Percentiles rank a stretch among this genome's conserved stretches.
These are phyloP conservation scores for Cryptosporidium meleagridis DNA, from an alignment of 169 alveolate species.

Conservation along the genomic window DNA sequence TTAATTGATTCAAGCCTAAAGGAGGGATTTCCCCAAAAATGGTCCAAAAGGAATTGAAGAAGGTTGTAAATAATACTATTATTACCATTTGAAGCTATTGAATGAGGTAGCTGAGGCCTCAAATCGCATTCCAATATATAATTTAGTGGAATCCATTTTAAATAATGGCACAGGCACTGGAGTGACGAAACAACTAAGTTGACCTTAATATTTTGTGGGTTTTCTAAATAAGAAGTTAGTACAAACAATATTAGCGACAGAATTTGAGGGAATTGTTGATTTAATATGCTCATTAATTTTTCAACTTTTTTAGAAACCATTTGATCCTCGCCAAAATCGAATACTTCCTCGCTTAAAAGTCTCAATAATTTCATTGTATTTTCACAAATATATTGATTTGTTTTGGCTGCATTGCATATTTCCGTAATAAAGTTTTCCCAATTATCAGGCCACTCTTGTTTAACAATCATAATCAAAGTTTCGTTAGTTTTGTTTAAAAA, in stretches of 20 bases:
- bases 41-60: constrained; percentile 84
- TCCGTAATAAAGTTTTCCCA: constrained; percentile 99
- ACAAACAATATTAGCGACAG: constrained; percentile 90
- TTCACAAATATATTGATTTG: constrained; percentile 96
- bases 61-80: constrained; percentile 73
- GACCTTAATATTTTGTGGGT: constrained; percentile 85
- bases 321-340: constrained; percentile 92
- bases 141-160: constrained; percentile 95
- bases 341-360: constrained; percentile 95
- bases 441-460: constrained; percentile 98
- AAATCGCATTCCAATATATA: constrained; percentile 89
- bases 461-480: constrained; percentile 88
- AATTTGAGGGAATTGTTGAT: constrained; percentile 80
- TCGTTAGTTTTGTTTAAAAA: constrained; percentile 88
- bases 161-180: constrained; percentile 91
- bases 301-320: constrained; percentile 87
- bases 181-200: constrained; percentile 90
- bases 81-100: constrained; percentile 3
- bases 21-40: constrained; percentile 90
- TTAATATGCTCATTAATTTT: constrained; percentile 84
- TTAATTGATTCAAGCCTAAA: constrained; percentile 92
- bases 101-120: constrained; percentile 55
- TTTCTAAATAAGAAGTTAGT: constrained; percentile 83
- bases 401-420: constrained; percentile 94
- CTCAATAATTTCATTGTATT: constrained; percentile 96